phyloP scores from a whole-genome alignment of 192 early-diverging fungal species.

The Entomortierella lignicola region DNA sequence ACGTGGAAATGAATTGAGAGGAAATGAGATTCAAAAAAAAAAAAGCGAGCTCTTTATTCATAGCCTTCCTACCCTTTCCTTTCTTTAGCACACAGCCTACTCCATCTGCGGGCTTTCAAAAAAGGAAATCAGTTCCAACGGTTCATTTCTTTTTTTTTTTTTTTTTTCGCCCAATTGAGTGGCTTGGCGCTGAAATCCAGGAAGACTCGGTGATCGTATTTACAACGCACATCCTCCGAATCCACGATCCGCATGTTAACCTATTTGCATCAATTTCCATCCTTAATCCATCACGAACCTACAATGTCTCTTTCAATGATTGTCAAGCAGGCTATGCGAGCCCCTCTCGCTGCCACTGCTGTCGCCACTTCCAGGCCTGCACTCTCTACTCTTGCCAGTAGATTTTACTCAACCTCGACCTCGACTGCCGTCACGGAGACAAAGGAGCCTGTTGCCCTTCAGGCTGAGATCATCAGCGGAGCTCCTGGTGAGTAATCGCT shows the following conservation, averaged over 20 bases:
- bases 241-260: not conserved
- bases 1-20: too few species aligned
- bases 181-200: not conserved
- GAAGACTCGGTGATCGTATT: not conserved
- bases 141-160: too few species aligned
- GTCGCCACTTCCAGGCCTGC: conserved; percentile 1
- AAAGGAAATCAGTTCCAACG: too few species aligned
- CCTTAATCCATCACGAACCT: not conserved
- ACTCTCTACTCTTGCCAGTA: conserved; percentile 4
- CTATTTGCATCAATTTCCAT: not conserved
- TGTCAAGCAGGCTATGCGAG: conserved; percentile 37
- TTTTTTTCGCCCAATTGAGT: not conserved
- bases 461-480: conserved; percentile 54
- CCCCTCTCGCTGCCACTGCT: conserved; percentile 17
- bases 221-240: not conserved
- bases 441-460: conserved; percentile 30
- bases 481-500: conserved; percentile 48
- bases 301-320: conserved; percentile 35
- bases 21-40: not conserved
- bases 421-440: conserved; percentile 45
- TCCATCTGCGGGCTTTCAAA: too few species aligned
- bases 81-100: too few species aligned
- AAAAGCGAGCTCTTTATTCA: not conserved
- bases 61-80: too few species aligned
- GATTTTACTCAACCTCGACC: conserved; percentile 14